Conservation (phyloP, 2,329 filamentous ascomycete species). For the Diaporthe sp. region DNA sequence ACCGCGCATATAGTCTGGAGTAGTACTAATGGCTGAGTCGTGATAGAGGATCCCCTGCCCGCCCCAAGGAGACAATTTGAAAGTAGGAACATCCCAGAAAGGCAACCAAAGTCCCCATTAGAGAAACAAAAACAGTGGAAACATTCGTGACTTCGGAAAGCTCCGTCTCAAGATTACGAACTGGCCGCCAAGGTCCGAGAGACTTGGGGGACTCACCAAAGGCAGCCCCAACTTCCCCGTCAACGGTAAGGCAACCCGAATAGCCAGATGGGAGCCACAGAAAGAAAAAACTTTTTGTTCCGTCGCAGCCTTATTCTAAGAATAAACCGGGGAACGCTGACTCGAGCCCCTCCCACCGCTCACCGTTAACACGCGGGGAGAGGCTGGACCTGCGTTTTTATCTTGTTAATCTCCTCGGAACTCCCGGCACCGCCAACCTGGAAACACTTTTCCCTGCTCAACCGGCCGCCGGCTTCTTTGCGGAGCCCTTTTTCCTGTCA, state of each 20-base stretch:
- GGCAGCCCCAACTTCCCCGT: background rate
- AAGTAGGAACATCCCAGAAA: background rate
- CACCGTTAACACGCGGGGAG: background rate
- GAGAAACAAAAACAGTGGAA: background rate
- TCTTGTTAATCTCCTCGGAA: background rate
- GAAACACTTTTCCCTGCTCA: background rate
- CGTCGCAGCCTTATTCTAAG: slow-evolving; percentile 17
- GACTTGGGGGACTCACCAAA: background rate
- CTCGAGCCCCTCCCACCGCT: background rate
- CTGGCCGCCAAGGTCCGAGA: background rate
- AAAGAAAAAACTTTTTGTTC: background rate
- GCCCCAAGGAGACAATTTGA: background rate
- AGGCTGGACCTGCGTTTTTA: background rate
- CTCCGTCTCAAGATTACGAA: background rate
- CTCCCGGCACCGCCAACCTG: slow-evolving; percentile 23
- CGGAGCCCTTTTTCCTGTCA: background rate
- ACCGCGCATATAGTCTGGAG: background rate
- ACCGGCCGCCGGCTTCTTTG: background rate
- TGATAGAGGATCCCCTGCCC: background rate
- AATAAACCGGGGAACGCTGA: background rate
- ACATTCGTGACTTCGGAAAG: background rate
- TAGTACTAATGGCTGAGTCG: background rate
- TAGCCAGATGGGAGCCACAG: background rate
- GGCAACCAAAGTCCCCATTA: background rate
- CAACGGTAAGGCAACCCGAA: background rate